phyloP scores from a whole-genome alignment of 306 rosid species.

The Acmispon strigosus region DNA sequence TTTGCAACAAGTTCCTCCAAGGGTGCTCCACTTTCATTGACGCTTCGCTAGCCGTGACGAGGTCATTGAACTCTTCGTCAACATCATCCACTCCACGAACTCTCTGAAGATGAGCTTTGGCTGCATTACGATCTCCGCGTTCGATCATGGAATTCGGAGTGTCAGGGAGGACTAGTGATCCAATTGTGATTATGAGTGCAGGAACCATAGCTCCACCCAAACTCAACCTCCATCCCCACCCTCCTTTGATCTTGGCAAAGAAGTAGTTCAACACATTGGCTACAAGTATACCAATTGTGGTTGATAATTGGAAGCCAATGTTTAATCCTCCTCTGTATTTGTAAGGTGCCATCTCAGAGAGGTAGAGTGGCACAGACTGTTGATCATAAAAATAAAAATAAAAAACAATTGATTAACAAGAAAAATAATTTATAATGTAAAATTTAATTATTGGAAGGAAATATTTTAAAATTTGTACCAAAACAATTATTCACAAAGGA shows the following conservation, averaged over 20 bases:
- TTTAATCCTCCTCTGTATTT: conserved; percentile 77
- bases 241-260: conserved; percentile 82
- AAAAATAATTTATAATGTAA: too few relatives aligned
- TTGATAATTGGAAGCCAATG: conserved; percentile 77
- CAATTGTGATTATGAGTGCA: conserved; percentile 59
- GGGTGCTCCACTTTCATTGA: conserved; percentile 60
- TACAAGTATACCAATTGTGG: conserved; percentile 74
- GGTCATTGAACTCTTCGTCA: conserved; percentile 69
- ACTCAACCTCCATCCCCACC: conserved; percentile 99
- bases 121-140: conserved; percentile 53
- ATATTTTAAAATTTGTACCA: too few relatives aligned
- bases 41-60: conserved; percentile 62
- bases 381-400: conserved; percentile 3
- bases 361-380: conserved; percentile 87
- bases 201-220: conserved; percentile 91
- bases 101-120: conserved; percentile 38
- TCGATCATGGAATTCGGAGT: conserved; percentile 92
- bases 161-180: conserved; percentile 69
- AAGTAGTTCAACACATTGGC: conserved; percentile 81
- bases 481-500: too few relatives aligned
- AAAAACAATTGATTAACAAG: too few relatives aligned
- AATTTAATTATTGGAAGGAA: too few relatives aligned
- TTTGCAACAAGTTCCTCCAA: conserved; percentile 55
- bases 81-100: conserved; percentile 58
- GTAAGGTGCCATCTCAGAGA: conserved; percentile 94